Evolutionary conservation across 805 yeast genomes (phyloP).

Genomic region (Pichia deserticola): DNA sequence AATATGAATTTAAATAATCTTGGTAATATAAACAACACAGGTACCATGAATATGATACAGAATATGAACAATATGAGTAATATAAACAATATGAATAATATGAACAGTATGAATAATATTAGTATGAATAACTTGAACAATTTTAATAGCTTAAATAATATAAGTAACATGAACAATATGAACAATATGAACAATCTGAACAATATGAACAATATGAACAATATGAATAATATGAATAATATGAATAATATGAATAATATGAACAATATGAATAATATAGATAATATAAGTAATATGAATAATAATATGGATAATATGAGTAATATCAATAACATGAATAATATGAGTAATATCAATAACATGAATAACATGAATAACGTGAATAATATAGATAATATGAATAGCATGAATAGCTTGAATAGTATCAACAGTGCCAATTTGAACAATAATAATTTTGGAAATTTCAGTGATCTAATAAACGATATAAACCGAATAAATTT

Average conservation of each 20-base stretch:
- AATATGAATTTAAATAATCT: not conserved
- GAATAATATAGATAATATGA: not conserved
- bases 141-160: not conserved
- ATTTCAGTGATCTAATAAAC: too few species aligned
- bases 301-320: not conserved
- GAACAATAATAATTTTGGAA: too few species aligned
- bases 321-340: not conserved
- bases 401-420: too few species aligned
- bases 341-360: not conserved
- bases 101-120: not conserved
- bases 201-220: not conserved
- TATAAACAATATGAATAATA: not conserved
- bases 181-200: too few species aligned
- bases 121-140: not conserved
- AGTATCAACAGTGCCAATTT: too few species aligned
- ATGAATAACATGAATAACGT: not conserved
- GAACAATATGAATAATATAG: not conserved
- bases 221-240: not conserved
- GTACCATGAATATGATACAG: too few species aligned
- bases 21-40: too few species aligned
- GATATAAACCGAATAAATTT: too few species aligned
- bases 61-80: not conserved
- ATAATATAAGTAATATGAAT: not conserved
- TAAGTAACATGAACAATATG: not conserved
- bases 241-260: not conserved